Conservation (phyloP, 2,329 filamentous ascomycete species). For the Trichoderma sp. region DNA sequence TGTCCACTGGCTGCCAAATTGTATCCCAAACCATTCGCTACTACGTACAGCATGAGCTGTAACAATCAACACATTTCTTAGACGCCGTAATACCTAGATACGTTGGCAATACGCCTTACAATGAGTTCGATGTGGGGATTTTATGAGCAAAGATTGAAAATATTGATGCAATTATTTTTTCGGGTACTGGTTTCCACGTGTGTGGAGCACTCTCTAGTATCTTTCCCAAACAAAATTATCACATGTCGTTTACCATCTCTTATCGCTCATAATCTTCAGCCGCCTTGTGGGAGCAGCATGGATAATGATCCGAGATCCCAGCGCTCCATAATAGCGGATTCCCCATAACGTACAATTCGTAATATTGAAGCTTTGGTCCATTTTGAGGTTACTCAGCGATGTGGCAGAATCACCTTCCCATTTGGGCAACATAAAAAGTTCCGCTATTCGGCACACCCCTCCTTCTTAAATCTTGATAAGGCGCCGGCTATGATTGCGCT, state of each 20-base stretch:
- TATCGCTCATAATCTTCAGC: neutral
- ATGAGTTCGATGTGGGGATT: no score
- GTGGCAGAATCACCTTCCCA: conserved; percentile 7
- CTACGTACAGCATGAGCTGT: neutral
- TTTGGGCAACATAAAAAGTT: neutral
- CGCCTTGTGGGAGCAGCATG: neutral
- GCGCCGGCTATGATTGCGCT: conserved; percentile 8
- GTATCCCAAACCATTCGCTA: neutral
- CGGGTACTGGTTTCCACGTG: neutral
- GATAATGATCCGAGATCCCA: neutral
- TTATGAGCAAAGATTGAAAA: no score
- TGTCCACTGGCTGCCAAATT: neutral
- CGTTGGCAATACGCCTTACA: neutral
- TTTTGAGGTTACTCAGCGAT: neutral
- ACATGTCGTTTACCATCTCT: neutral
- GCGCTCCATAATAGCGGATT: neutral
- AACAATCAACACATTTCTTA: neutral
- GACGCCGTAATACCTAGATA: no score
- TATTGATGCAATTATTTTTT: neutral
- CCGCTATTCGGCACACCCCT: conserved; percentile 2
- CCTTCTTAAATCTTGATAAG: conserved; percentile 6
- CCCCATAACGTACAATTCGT: neutral
- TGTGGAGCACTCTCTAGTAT: neutral
- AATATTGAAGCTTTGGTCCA: neutral
- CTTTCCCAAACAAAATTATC: neutral